Percentiles rank a stretch among this genome's conserved stretches.
These are phyloP conservation scores for Cordyceps fumosorosea DNA, from an alignment of 2,329 filamentous ascomycete species.

Conservation along the genomic window DNA sequence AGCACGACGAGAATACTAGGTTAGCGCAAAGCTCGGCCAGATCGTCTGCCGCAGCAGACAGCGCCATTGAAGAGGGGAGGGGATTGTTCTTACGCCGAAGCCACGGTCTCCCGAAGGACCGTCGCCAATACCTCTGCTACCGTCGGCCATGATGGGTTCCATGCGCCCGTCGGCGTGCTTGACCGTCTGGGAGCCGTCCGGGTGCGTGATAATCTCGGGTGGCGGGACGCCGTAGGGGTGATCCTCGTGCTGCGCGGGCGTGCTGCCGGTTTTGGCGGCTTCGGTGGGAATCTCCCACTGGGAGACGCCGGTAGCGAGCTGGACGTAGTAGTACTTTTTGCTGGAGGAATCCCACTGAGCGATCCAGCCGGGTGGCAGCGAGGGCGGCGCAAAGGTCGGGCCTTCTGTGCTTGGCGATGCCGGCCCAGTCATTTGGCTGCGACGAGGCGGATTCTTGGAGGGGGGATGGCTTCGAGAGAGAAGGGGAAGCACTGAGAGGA, in stretches of 20 bases:
- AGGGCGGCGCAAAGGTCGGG: constrained; percentile 53
- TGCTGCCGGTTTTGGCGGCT: constrained; percentile 55
- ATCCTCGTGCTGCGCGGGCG: constrained; percentile 47
- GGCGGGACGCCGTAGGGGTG: constrained; percentile 58
- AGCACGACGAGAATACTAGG: not conserved
- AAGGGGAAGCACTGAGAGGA: constrained; percentile 1
- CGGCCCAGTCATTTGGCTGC: constrained; percentile 48
- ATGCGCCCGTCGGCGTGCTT: constrained; percentile 54
- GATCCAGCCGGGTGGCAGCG: constrained; percentile 60
- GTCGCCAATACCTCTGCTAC: constrained; percentile 42
- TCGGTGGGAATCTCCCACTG: constrained; percentile 69
- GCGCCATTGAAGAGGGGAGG: constrained; percentile 11
- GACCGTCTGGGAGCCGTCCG: constrained; percentile 56
- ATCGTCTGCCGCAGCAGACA: not conserved
- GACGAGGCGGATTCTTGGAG: constrained; percentile 15
- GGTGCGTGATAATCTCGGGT: constrained; percentile 53
- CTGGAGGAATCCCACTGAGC: constrained; percentile 61
- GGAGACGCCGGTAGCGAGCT: constrained; percentile 63
- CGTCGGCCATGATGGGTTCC: constrained; percentile 51
- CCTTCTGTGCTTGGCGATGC: constrained; percentile 52
- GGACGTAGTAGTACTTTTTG: constrained; percentile 65
- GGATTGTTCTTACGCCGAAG: constrained; percentile 51
- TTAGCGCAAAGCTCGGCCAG: not conserved
- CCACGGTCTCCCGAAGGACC: constrained; percentile 54
- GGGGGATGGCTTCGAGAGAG: constrained; percentile 8